These are phyloP conservation scores for Rhizopus stolonifer DNA, from an alignment of 371 early-diverging fungal species.

Conservation along the genomic window DNA sequence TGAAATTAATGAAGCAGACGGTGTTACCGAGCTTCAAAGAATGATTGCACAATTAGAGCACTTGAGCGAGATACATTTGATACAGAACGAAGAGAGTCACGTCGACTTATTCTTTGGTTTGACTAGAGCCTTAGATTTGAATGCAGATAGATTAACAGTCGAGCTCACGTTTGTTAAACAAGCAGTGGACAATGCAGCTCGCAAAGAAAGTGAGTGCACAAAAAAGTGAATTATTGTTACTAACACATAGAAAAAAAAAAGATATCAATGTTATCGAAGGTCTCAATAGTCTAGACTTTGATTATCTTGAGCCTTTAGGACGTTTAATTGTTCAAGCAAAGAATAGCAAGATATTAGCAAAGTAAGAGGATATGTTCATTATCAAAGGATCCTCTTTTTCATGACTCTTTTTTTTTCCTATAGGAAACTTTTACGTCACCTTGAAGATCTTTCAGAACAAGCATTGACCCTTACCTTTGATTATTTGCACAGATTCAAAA, in stretches of 20 bases:
- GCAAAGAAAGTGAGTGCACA: constrained; percentile 26
- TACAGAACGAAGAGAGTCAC: constrained; percentile 35
- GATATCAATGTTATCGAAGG: constrained; percentile 44
- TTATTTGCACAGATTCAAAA: constrained; percentile 51
- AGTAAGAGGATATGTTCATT: constrained; percentile 35
- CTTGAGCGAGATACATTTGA: constrained; percentile 62
- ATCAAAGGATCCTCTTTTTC: not conserved
- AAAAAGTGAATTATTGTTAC: not conserved
- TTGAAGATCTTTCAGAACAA: constrained; percentile 65
- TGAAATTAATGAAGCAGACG: constrained; percentile 63
- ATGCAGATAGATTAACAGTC: constrained; percentile 66
- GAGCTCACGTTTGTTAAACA: constrained; percentile 56
- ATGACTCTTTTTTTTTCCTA: not conserved
- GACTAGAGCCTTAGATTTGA: constrained; percentile 59
- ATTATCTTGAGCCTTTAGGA: constrained; percentile 59
- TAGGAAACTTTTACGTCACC: constrained; percentile 63
- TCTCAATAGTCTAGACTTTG: constrained; percentile 51
- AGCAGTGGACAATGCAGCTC: constrained; percentile 26
- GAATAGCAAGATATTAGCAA: constrained; percentile 60
- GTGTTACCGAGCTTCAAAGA: constrained; percentile 61
- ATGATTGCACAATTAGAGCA: constrained; percentile 68
- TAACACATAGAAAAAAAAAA: too few relatives aligned
- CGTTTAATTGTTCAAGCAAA: constrained; percentile 59
- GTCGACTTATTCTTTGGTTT: constrained; percentile 56
- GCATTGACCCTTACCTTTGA: constrained; percentile 56